Conservation (phyloP, 2,329 filamentous ascomycete species). For the Ophiosphaerella korrae region DNA sequence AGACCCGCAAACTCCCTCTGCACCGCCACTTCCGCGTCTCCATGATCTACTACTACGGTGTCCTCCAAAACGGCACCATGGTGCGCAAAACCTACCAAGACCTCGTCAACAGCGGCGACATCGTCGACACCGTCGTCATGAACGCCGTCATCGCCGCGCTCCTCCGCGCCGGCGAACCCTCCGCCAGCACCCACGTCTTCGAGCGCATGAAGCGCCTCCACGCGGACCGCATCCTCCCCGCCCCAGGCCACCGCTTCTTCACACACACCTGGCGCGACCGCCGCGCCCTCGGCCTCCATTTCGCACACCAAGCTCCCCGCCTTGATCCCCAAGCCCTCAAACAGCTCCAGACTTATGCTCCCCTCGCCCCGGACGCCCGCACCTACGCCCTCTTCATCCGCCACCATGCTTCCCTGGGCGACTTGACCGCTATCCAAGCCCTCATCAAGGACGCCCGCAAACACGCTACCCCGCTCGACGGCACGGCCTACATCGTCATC, state of each 20-base stretch:
- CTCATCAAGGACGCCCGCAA: slow-evolving; percentile 81
- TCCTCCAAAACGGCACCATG: slow-evolving; percentile 72
- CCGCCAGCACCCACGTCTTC: slow-evolving; percentile 77
- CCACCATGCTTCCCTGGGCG: slow-evolving; percentile 76
- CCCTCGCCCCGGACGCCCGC: slow-evolving; percentile 73
- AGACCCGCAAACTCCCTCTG: slow-evolving; percentile 66
- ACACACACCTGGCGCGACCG: slow-evolving; percentile 50
- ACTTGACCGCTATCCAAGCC: slow-evolving; percentile 68
- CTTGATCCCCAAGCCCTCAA: slow-evolving; percentile 54
- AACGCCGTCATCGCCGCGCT: slow-evolving; percentile 86
- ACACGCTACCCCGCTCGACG: slow-evolving; percentile 69
- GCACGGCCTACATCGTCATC: slow-evolving; percentile 77
- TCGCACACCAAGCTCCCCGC: slow-evolving; percentile 52
- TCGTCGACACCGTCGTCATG: slow-evolving; percentile 84
- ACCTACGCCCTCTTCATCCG: slow-evolving; percentile 83
- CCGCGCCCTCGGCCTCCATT: slow-evolving; percentile 52
- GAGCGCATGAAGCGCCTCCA: slow-evolving; percentile 76
- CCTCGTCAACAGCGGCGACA: slow-evolving; percentile 82
- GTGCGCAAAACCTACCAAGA: slow-evolving; percentile 79
- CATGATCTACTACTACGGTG: slow-evolving; percentile 82
- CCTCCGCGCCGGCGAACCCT: slow-evolving; percentile 74
- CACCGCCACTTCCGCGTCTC: slow-evolving; percentile 83
- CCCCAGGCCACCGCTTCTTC: slow-evolving; percentile 33
- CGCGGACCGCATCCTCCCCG: slow-evolving; percentile 37
- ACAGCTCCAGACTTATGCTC: slow-evolving; percentile 67